These are phyloP conservation scores for Anisodus tanguticus DNA, from an alignment of 257 asterid species.

Conservation along the genomic window DNA sequence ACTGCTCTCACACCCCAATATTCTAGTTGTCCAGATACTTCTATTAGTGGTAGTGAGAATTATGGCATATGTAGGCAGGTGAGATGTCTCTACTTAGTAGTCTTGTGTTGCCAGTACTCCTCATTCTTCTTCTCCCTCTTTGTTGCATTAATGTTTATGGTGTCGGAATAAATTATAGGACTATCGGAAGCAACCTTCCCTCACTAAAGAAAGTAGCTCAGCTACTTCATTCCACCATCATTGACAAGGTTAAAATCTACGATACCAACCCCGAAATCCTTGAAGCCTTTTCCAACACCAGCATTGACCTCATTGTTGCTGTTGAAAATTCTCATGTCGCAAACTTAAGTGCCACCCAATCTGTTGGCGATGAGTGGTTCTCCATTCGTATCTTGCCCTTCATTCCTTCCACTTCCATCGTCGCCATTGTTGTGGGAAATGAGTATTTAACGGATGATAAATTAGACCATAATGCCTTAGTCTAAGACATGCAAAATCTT, in stretches of 20 bases:
- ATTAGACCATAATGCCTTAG: constrained; percentile 51
- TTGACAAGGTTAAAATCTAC: constrained; percentile 62
- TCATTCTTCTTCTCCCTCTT: constrained; percentile 25
- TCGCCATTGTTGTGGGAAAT: constrained; percentile 61
- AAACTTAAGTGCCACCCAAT: constrained; percentile 46
- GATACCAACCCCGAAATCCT: constrained; percentile 70
- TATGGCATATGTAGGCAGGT: too few species aligned
- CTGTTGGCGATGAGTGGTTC: constrained; percentile 58
- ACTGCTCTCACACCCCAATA: neutral
- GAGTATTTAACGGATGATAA: constrained; percentile 64
- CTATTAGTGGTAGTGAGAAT: too few species aligned
- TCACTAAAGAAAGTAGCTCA: constrained; percentile 65
- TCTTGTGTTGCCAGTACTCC: constrained; percentile 25
- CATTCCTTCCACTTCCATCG: constrained; percentile 64
- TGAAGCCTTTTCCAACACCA: constrained; percentile 66
- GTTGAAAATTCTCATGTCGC: constrained; percentile 55
- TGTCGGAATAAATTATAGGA: constrained; percentile 71
- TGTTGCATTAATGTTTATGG: constrained; percentile 31
- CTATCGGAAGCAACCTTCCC: constrained; percentile 69
- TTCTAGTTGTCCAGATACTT: too few species aligned
- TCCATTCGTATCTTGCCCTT: constrained; percentile 55
- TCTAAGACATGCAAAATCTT: constrained; percentile 59
- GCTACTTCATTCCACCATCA: constrained; percentile 64
- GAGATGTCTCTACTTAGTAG: neutral
- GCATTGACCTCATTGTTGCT: constrained; percentile 63